A percentile compares a stretch with the other conserved stretches of the same genome.
Conservation (phyloP, 2,329 filamentous ascomycete genomes). For the Teratosphaeria gauchensis region DNA sequence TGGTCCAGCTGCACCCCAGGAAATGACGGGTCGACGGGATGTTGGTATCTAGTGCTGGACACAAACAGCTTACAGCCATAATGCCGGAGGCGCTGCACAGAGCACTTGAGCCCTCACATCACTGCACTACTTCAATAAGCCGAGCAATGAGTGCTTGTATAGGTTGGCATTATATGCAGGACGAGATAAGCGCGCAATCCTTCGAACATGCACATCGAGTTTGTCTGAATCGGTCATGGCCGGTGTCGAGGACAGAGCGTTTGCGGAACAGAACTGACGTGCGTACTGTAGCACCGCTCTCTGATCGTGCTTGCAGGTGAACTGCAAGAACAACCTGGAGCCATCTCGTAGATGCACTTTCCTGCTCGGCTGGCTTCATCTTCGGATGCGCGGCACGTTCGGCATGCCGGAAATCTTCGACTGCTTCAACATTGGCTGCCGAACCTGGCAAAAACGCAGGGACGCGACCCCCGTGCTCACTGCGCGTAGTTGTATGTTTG, state of each 20-base stretch:
- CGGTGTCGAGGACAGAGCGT: no score
- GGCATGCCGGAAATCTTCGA: not conserved
- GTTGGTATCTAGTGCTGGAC: not conserved
- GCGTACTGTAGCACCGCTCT: no score
- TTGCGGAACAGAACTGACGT: no score
- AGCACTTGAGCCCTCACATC: not conserved
- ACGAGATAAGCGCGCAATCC: no score
- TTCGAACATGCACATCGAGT: no score
- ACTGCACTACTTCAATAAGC: not conserved
- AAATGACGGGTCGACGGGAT: not conserved
- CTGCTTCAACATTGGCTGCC: not conserved
- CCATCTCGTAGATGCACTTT: not conserved
- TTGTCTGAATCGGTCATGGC: no score
- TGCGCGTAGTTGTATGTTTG: not conserved
- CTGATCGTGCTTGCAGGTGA: not conserved
- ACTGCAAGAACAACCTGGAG: not conserved
- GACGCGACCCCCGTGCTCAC: not conserved
- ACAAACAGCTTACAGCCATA: not conserved
- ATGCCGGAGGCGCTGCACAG: not conserved
- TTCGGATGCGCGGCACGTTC: not conserved
- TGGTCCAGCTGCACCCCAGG: not conserved
- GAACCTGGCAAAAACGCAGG: not conserved
- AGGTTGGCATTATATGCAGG: no score
- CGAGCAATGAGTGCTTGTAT: no score
- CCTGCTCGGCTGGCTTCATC: not conserved